These are phyloP conservation scores for Suhomyces vadensis DNA, from an alignment of 805 yeast species.

Conservation along the genomic window DNA sequence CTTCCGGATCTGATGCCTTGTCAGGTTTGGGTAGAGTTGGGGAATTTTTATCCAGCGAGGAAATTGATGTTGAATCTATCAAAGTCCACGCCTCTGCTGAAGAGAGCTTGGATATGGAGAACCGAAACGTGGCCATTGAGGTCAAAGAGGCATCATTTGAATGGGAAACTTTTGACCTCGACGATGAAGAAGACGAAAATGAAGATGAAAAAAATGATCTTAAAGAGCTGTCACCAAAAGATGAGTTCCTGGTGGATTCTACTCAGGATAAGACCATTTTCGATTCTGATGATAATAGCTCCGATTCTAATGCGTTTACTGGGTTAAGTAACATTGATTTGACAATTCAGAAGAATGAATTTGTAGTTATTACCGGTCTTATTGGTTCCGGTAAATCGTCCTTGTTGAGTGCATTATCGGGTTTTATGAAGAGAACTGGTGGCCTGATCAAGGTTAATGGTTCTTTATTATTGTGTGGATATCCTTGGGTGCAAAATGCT, in stretches of 20 bases:
- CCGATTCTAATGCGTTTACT: conserved; percentile 23
- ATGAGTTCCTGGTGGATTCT: neutral
- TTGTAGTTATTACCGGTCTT: conserved; percentile 73
- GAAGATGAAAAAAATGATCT: conserved; percentile 10
- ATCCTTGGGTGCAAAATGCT: conserved; percentile 84
- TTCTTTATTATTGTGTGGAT: conserved; percentile 53
- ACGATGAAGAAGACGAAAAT: conserved; percentile 15
- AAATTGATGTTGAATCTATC: conserved; percentile 37
- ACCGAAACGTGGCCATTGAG: conserved; percentile 43
- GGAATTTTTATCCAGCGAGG: conserved; percentile 48
- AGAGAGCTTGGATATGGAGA: conserved; percentile 23
- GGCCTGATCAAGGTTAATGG: conserved; percentile 62
- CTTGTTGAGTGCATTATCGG: conserved; percentile 66
- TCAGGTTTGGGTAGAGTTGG: conserved; percentile 62
- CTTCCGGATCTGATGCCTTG: conserved; percentile 67
- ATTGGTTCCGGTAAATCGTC: conserved; percentile 86
- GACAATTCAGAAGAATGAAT: conserved; percentile 60
- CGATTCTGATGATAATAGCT: conserved; percentile 6
- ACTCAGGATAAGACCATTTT: conserved; percentile 17
- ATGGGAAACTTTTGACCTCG: conserved; percentile 53
- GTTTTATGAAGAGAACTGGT: conserved; percentile 57
- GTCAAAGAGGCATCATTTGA: conserved; percentile 57
- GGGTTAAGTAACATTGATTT: conserved; percentile 56
- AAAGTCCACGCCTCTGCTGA: conserved; percentile 28
- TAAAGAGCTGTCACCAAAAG: neutral